Evolutionary conservation across 192 early-diverging fungal genomes (phyloP), one percentile per base, ranked within the genome.

Genomic region (Linnemannia zychae): DNA sequence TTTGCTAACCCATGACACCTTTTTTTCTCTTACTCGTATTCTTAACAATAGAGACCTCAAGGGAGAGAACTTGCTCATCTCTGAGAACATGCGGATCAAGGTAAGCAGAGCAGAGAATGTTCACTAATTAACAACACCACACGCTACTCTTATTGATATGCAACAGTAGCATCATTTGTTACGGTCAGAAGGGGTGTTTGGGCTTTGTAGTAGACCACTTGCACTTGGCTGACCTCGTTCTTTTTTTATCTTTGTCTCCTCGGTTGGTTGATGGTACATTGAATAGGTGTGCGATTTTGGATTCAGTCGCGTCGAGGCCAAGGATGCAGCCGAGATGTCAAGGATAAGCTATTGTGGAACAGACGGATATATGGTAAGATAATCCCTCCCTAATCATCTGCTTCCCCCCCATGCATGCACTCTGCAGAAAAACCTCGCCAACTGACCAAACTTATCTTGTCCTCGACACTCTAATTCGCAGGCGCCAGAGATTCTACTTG

Each of bases 81-180:
- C 83, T 15, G 83, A 85, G 47, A 85, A 85, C 52, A 85, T 85
- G 83, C 47, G 83, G 13, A 79, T 85, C 70, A 85, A 85, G 83
- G 83, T 85, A 84, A 13, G 33, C 34, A 50, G 9, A 53, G 0
- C 52, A 53, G n/a, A 7, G 20, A 18, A 24, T 4, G 7, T 22
- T 7, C 20, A 60, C 57, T 60, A 60, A 60, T 60, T 60, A 60
- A 31, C 40, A 60, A 31, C 40, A 44, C 40, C 57, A 31, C 57
- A 60, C 57, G 57, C 24, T 60, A 60, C 24, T 28, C 12, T 4
- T 22, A 60, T 31, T 9, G 16, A 53, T n/a, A n/a, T n/a, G n/a
- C 18, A 47, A 65, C 5, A 18, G 16, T 20, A 28, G n/a, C 53
- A 31, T 60, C 28, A 11, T 60, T 28, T 60, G 24, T 31, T 60